phyloP scores from a whole-genome alignment of 805 yeast genomes.

The Kregervanrija pseudodelftensis region DNA sequence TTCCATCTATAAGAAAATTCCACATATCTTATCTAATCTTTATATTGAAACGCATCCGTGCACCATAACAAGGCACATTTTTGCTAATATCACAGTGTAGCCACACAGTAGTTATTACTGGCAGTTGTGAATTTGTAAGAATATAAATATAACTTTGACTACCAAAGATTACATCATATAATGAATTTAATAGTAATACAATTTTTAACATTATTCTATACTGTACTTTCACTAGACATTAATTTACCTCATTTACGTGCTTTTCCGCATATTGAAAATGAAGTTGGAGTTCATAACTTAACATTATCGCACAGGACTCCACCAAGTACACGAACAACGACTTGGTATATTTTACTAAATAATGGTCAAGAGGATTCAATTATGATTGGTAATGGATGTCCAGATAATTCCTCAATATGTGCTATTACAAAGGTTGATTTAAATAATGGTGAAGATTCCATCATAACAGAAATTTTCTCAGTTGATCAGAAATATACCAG shows the following conservation, averaged over 20 bases:
- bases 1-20: too few species aligned
- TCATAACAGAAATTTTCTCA: conserved; percentile 35
- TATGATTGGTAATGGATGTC: conserved; percentile 43
- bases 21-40: too few species aligned
- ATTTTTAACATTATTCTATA: too few species aligned
- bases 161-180: too few species aligned
- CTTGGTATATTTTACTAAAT: conserved; percentile 63
- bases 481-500: too few species aligned
- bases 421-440: conserved; percentile 54
- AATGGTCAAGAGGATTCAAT: conserved; percentile 24
- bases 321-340: conserved; percentile 56
- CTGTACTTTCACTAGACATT: conserved; percentile 18
- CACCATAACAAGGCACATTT: too few species aligned
- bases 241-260: conserved; percentile 26
- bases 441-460: conserved; percentile 40
- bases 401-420: conserved; percentile 68
- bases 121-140: too few species aligned
- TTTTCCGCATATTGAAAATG: conserved; percentile 34
- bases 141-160: too few species aligned
- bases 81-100: too few species aligned
- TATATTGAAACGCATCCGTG: too few species aligned
- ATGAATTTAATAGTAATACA: too few species aligned
- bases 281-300: conserved; percentile 44
- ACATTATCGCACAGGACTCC: conserved; percentile 54
- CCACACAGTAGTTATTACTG: too few species aligned